Evolutionary conservation across 441 rosid genomes (phyloP), one percentile per base, ranked within the genome.

Genomic region (Bruguiera hainesii): DNA sequence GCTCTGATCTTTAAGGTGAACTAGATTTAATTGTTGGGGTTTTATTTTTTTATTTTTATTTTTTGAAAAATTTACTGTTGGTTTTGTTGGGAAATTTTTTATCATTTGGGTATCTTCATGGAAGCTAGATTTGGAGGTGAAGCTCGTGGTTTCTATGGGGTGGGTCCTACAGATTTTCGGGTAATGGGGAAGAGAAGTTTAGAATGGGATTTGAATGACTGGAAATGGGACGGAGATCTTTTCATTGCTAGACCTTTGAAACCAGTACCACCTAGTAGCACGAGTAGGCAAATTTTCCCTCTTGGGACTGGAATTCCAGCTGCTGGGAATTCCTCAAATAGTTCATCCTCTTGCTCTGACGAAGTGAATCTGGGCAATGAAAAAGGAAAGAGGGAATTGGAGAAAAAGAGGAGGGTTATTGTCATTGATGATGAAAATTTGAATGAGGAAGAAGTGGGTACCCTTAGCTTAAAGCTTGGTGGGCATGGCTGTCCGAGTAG

Each of bases 181-280:
- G 81, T 87, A 3, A 80, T 83, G 1, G 97, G 90, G 57, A 90
- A 87, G 75, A 80, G 87, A 72, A 85, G 77, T 65, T 57, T 79
- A 16, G 98, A 95, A 31, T 95, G 99, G 99, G 89, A 87, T 80
- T 79, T 86, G 84, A 92, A 90, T 80, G 97, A 86, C 66, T 95
- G 98, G 97, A 89, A 89, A 80, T 95, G 99, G 99, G 96, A 95
- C 70, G 97, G 98, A 23, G 93, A 95, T 84, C 90, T 91, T 57
- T 95, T 95, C 60, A 76, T 89, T 5, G 99, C 97, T 39, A 86
- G 85, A 26, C 89, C 80, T 3, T 63, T 82, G 80, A 91, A 84
- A 71, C 85, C 87, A 49, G 83, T 61, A 30, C 72, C 79, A 30
- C 69, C 81, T 25, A 70, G 81, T 63, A 60, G 61, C 61, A 70